A percentile compares a stretch with the other conserved stretches of the same genome.
Conservation (phyloP, 2,329 filamentous ascomycete species). For the Penicillium hordei region DNA sequence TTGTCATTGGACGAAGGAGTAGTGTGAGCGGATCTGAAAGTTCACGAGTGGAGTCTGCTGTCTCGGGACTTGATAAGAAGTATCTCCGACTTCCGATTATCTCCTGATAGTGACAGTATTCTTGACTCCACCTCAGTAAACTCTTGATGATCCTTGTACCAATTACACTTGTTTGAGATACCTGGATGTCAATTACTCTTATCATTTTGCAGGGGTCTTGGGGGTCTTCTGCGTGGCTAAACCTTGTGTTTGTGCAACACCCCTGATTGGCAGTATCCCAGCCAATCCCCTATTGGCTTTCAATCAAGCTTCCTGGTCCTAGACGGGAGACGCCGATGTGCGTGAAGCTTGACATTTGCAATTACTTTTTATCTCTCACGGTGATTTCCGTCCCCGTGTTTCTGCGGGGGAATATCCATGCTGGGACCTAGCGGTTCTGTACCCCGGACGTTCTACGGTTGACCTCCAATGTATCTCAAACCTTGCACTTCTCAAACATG, state of each 20-base stretch:
- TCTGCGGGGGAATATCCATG: constrained; percentile 2
- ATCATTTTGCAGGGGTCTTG: background rate
- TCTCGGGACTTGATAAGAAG: background rate
- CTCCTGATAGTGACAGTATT: background rate
- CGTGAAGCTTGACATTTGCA: background rate
- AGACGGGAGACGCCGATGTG: constrained; percentile 20
- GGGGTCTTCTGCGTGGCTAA: background rate
- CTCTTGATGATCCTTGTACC: background rate
- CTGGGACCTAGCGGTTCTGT: background rate
- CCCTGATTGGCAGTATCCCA: background rate
- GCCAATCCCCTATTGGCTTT: background rate
- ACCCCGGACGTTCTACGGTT: background rate
- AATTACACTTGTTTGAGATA: background rate
- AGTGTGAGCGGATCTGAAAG: background rate
- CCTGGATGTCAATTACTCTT: background rate
- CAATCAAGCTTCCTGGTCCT: constrained; percentile 6
- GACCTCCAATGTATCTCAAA: background rate
- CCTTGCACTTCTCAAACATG: background rate
- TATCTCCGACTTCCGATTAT: background rate
- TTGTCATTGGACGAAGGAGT: constrained; percentile 4
- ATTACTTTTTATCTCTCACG: background rate
- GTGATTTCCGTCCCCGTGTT: background rate
- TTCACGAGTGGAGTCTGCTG: background rate
- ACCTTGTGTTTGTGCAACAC: background rate
- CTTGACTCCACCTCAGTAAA: background rate